phyloP scores from a whole-genome alignment of 208 protist species.

The Entamoeba invadens region DNA sequence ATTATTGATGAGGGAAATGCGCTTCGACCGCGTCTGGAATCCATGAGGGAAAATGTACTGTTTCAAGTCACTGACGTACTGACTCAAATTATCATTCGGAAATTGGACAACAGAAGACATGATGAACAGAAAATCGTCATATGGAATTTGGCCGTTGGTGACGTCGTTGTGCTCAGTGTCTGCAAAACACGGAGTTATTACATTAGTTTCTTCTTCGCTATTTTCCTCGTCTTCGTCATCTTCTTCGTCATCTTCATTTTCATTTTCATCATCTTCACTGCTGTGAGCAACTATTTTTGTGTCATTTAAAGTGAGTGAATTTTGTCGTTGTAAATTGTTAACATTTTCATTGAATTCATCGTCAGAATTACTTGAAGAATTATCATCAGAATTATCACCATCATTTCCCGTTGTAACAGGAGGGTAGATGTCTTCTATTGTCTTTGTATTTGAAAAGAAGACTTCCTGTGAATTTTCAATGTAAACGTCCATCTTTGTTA shows the following conservation, averaged over 20 bases:
- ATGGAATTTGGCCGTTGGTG: not conserved
- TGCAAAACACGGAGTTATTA: not conserved
- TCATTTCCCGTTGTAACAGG: too few species aligned
- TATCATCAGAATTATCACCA: too few species aligned
- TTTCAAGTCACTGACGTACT: not conserved
- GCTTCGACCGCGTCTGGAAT: not conserved
- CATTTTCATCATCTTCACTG: too few species aligned
- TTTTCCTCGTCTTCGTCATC: not conserved
- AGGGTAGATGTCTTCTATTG: too few species aligned
- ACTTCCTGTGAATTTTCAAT: not conserved
- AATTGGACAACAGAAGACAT: not conserved
- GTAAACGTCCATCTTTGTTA: not conserved
- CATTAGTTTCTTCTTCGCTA: not conserved
- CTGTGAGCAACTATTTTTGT: too few species aligned
- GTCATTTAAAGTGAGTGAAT: too few species aligned
- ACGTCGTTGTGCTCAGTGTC: not conserved
- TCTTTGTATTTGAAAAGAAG: not conserved
- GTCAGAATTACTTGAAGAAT: too few species aligned
- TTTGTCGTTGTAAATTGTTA: too few species aligned
- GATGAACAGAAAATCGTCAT: not conserved
- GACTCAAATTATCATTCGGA: not conserved
- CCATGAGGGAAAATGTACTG: not conserved
- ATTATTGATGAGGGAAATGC: not conserved
- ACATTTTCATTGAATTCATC: too few species aligned
- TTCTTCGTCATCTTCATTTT: not conserved